Conservation (phyloP, 495 filamentous ascomycete species). For the Aspergillus incahuasiensis region DNA sequence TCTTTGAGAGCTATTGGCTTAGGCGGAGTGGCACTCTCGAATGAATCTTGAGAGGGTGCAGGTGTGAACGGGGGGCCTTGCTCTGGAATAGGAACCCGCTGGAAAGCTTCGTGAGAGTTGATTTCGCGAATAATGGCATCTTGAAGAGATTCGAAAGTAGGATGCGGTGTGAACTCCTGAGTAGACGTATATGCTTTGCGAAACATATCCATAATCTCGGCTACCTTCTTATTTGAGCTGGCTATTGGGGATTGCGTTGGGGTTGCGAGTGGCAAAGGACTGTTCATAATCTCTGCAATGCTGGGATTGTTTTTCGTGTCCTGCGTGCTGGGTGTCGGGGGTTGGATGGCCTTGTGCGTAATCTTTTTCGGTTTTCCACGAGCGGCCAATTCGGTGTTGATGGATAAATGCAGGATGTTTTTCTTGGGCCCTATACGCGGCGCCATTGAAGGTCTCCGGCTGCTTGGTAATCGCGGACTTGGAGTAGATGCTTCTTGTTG, state of each 20-base stretch:
- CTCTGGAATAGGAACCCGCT: constrained; percentile 32
- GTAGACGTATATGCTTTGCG: constrained; percentile 34
- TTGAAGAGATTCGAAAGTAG: constrained; percentile 42
- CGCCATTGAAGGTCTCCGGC: not conserved
- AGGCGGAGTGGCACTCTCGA: constrained; percentile 12
- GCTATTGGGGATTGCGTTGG: constrained; percentile 23
- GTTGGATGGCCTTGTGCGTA: constrained; percentile 38
- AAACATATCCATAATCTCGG: constrained; percentile 44
- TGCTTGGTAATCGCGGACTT: not conserved
- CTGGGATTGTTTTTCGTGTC: constrained; percentile 30
- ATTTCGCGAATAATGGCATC: constrained; percentile 46
- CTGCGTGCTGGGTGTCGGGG: constrained; percentile 34
- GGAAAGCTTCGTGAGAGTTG: constrained; percentile 47
- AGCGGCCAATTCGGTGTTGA: constrained; percentile 38
- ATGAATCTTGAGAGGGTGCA: constrained; percentile 23
- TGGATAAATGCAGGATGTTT: constrained; percentile 42
- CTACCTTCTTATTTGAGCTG: constrained; percentile 24
- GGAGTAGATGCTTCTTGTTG: constrained; percentile 10
- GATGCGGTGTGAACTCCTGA: constrained; percentile 28
- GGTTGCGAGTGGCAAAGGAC: constrained; percentile 29
- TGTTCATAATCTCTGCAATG: constrained; percentile 46
- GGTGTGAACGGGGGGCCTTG: constrained; percentile 37
- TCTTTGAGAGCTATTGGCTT: constrained; percentile 23
- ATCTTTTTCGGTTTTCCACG: constrained; percentile 28
- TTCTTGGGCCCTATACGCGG: constrained; percentile 25